These are phyloP conservation scores for Phalaenopsis equestris DNA, from an alignment of 106 monocot species.

Conservation along the genomic window DNA sequence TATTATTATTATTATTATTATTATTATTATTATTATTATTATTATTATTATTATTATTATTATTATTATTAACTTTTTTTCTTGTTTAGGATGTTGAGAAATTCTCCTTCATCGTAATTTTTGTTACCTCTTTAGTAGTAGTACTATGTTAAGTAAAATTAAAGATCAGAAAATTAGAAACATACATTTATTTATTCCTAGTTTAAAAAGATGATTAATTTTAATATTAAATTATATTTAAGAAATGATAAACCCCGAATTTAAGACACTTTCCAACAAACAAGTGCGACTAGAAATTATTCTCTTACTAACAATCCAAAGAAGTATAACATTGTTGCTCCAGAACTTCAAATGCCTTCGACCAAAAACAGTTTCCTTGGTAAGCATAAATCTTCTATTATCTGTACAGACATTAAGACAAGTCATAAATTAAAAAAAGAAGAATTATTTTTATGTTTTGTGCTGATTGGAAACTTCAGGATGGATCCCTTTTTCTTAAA, in stretches of 20 bases:
- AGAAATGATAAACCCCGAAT: neutral
- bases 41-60: too few relatives aligned
- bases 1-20: too few relatives aligned
- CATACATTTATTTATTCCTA: too few relatives aligned
- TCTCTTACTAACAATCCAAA: constrained; percentile 36
- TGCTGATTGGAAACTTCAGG: neutral
- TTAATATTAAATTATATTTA: too few relatives aligned
- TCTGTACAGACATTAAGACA: constrained; percentile 14
- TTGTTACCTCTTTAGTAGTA: too few relatives aligned
- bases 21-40: too few relatives aligned
- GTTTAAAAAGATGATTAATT: too few relatives aligned
- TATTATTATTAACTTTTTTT: too few relatives aligned
- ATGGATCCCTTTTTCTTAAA: neutral
- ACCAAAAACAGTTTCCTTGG: constrained; percentile 41
- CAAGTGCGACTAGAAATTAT: neutral
- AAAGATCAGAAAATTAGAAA: too few relatives aligned
- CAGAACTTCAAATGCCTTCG: constrained; percentile 40
- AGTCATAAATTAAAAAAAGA: neutral
- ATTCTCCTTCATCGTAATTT: too few relatives aligned
- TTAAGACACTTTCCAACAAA: neutral
- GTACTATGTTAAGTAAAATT: too few relatives aligned
- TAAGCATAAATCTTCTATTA: constrained; percentile 32
- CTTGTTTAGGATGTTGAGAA: too few relatives aligned
- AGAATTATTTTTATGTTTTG: neutral
- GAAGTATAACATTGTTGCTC: constrained; percentile 28